A percentile compares a stretch with the other conserved stretches of the same genome.
Evolutionary conservation across 2,329 filamentous ascomycete species (phyloP).

Genomic region (Mollisiaceae sp.): DNA sequence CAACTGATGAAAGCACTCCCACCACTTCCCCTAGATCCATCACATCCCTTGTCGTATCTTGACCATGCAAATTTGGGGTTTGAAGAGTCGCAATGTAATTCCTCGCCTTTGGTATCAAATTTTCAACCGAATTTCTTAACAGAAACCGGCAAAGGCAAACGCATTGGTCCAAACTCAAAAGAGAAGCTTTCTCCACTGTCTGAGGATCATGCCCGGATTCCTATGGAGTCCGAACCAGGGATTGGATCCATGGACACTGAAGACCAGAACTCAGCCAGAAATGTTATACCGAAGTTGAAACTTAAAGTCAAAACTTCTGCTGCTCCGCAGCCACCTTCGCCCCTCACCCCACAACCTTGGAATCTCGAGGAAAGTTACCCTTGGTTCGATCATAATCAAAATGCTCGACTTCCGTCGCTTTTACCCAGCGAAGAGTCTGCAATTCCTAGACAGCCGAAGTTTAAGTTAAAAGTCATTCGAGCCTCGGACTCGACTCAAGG

Average conservation of each 20-base stretch:
- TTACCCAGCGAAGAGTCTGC: conserved; percentile 12
- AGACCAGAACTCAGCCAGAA: neutral
- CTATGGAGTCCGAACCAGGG: neutral
- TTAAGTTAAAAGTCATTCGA: conserved; percentile 40
- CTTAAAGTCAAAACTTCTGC: conserved; percentile 33
- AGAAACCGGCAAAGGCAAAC: conserved; percentile 4
- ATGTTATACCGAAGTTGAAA: conserved; percentile 34
- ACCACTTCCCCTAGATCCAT: conserved; percentile 35
- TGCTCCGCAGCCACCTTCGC: conserved; percentile 26
- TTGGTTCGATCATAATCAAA: conserved; percentile 29
- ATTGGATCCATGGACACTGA: neutral
- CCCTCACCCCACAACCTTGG: conserved; percentile 29
- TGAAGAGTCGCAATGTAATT: conserved; percentile 21
- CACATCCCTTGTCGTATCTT: conserved; percentile 16
- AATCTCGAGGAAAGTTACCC: conserved; percentile 36
- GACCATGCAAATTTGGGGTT: neutral
- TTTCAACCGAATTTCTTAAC: neutral
- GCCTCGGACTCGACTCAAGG: conserved; percentile 38
- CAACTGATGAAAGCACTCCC: conserved; percentile 44
- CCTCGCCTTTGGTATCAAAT: conserved; percentile 19
- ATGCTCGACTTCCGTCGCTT: conserved; percentile 16
- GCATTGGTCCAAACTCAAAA: neutral
- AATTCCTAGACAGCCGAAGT: conserved; percentile 32
- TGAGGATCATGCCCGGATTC: neutral
- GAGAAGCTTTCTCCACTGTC: neutral